Evolutionary conservation across 345 rosid genomes (phyloP), one percentile per base, ranked within the genome.

Genomic region (Dipteronia dyeriana): DNA sequence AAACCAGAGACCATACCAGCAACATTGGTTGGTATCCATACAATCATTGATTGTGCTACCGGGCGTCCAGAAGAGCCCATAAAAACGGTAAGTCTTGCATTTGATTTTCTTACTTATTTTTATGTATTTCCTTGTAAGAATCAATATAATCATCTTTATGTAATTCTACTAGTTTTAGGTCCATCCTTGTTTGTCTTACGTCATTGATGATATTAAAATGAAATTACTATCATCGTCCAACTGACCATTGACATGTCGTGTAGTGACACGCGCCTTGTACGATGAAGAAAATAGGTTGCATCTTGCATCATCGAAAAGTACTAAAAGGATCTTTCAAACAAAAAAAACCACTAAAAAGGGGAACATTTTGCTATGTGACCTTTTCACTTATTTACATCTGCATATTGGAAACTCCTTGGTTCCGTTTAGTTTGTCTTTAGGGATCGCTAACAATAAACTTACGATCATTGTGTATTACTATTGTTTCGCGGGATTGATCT

Each of bases 11-110:
- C 94, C 2, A 91, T 92, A 57, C 97, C 98, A 9, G 97, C 98
- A 70, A 95, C 98, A 54, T 79, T 95, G 83, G 97, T 95, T 17
- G 98, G 99, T n/a, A 62, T 95, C 47, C 99, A 95, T 51, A 93
- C 99, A 0, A 78, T 95, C 38, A 92, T 95, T 41, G 98, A 93
- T 74, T 95, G 99, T 85, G 98, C 99, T 7, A 95, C 99, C 0
- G 98, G 99, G n/a, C 99, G 98, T 75, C 99, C 99, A 0, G 99
- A 95, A 85, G 99, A 95, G 84, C 99, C 98, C 10, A 95, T 95
- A 34, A 95, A 91, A 85, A 91, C 78, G 88, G 99, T 92, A 86
- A 51, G 26, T 70, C 10, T 41, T 49, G 41, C 5, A 14, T 10
- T 71, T 54, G 17, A 0, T 71, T 29, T 0, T 71, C 38, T 56